Evolutionary conservation across 371 early-diverging fungal genomes (phyloP), one percentile per base, ranked within the genome.

Genomic region (Mucor irregularis): DNA sequence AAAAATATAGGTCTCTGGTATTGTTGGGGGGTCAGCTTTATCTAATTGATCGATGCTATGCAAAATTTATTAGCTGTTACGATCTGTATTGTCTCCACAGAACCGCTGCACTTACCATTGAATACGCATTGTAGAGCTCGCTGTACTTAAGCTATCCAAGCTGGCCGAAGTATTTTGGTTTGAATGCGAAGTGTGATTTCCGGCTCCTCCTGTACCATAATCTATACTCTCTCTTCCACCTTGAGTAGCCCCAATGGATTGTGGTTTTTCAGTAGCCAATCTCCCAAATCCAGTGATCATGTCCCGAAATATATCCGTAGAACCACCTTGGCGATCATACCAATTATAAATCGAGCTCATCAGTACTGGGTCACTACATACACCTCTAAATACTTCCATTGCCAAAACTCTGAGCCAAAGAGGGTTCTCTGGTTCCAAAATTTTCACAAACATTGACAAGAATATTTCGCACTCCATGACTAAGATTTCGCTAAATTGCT

Each of bases 401-500:
- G 93, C 87, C 53, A 97, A 61, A 0, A 94, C 92, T 14, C 93
- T 79, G 37, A 94, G 89, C 94, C 95, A 97, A n/a, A 81, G 53
- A 10, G 89, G 90, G 38, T 82, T 78, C 37, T 89, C 90, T 7
- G 86, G 84, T 24, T 92, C 95, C 28, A 94, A 58, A 13, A 92
- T 80, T 62, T 92, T 90, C 31, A 88, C 80, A 61, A 94, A 81
- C 82, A 96, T 90, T 5, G 94, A 85, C 40, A 98, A 64, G 53
- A 96, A 95, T 26, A 97, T 91, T 64, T 97, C 97, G 68, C 94
- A 93, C 57, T 96, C 97, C 68, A 89, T 91, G 8, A 78, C 61
- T 78, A 97, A 59, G 5, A 86, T 76, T 30, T 80, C 81, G 53
- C 82, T 84, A 61, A 94, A 90, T 49, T 92, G 81, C 51, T 88